Evolutionary conservation across 129 eudicot species (phyloP).

Genomic region (Arctium lappa): DNA sequence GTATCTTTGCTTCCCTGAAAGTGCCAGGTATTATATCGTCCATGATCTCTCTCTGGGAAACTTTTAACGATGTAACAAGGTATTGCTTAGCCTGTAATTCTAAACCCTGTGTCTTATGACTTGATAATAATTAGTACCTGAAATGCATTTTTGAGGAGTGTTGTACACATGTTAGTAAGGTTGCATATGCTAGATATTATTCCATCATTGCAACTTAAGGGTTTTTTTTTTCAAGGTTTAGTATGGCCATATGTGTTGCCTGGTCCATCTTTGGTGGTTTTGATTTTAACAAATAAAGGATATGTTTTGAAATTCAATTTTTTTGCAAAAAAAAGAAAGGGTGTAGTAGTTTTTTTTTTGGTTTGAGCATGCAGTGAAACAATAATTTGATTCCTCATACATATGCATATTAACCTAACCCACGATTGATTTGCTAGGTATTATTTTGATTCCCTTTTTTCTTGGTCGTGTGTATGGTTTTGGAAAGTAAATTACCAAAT

Average conservation of each 20-base stretch:
- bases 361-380: not conserved
- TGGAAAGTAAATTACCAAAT: no score
- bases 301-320: not conserved
- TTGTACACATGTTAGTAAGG: not conserved
- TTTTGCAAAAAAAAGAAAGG: not conserved
- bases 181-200: not conserved
- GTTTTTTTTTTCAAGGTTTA: not conserved
- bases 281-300: not conserved
- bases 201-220: no score
- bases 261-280: not conserved
- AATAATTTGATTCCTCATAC: no score
- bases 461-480: not conserved
- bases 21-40: constrained; percentile 9
- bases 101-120: not conserved
- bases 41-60: not conserved
- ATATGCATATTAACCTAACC: not conserved
- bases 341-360: no score
- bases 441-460: no score
- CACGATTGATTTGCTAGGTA: not conserved
- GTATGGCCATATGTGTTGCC: not conserved
- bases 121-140: no score
- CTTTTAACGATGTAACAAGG: not conserved
- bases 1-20: not conserved
- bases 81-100: not conserved
- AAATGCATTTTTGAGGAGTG: no score